Conservation (phyloP, 306 rosid species). For the Bauhinia variegata region DNA sequence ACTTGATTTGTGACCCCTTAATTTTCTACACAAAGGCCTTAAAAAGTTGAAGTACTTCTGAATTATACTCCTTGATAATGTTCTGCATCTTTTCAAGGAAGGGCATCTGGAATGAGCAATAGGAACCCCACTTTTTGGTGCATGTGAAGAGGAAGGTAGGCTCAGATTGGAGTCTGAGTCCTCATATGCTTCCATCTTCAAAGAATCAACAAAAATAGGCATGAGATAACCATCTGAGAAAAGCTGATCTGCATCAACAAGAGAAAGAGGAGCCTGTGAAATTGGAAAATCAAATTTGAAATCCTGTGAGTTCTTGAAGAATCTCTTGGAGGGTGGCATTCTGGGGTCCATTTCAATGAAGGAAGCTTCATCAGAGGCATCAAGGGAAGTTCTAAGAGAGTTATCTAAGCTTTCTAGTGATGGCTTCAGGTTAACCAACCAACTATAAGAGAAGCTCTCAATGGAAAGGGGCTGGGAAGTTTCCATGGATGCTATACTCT, state of each 20-base stretch:
- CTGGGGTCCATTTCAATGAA: slow-evolving; percentile 99
- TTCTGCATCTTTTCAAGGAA: slow-evolving; percentile 68
- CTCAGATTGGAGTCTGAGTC: slow-evolving; percentile 42
- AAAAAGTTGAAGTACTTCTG: slow-evolving; percentile 78
- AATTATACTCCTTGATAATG: slow-evolving; percentile 66
- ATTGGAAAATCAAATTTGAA: slow-evolving; percentile 86
- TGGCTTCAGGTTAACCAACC: slow-evolving; percentile 89
- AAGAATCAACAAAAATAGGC: slow-evolving; percentile 78
- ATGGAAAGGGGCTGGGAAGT: slow-evolving; percentile 82
- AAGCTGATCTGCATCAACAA: slow-evolving; percentile 92
- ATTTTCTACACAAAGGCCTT: slow-evolving; percentile 71
- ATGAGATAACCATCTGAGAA: slow-evolving; percentile 86
- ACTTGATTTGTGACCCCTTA: slow-evolving; percentile 56
- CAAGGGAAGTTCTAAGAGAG: slow-evolving; percentile 66
- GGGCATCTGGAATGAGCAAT: slow-evolving; percentile 49
- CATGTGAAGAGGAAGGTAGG: slow-evolving; percentile 44
- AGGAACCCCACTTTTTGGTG: slow-evolving; percentile 42
- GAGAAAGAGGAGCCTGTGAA: slow-evolving; percentile 58
- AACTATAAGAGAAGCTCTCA: slow-evolving; percentile 94
- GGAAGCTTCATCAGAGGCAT: slow-evolving; percentile 78
- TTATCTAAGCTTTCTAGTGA: slow-evolving; percentile 70
- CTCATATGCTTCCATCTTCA: slow-evolving; percentile 59
- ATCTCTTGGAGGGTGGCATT: slow-evolving; percentile 87
- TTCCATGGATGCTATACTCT: slow-evolving; percentile 68
- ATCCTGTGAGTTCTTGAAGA: slow-evolving; percentile 73